A percentile compares a stretch with the other conserved stretches of the same genome.
These are phyloP conservation scores for Pilatotrama ljubarskyi DNA, from an alignment of 768 basidiomycete genomes.

Conservation along the genomic window DNA sequence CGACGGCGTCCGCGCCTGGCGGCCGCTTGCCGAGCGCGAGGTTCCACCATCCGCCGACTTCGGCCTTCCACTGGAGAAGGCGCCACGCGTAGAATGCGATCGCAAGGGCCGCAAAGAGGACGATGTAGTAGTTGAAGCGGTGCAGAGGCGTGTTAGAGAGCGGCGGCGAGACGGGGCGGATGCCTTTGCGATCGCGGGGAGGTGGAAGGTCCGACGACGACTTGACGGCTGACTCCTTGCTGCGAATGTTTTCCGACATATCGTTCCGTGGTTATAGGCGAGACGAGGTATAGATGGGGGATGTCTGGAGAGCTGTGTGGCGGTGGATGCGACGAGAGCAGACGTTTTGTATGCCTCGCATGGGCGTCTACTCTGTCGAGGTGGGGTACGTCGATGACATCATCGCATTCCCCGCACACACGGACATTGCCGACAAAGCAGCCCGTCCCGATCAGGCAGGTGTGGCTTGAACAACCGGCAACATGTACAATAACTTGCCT, in stretches of 20 bases:
- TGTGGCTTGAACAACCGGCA: too few relatives aligned
- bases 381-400: too few relatives aligned
- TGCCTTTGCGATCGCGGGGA: constrained; percentile 30
- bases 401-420: too few relatives aligned
- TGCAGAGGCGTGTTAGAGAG: constrained; percentile 44
- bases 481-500: too few relatives aligned
- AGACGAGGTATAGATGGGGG: not conserved
- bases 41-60: constrained; percentile 66
- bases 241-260: constrained; percentile 20
- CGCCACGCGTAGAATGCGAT: constrained; percentile 54
- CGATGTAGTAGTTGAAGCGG: constrained; percentile 52
- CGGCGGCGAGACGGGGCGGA: constrained; percentile 44
- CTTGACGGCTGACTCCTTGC: constrained; percentile 20
- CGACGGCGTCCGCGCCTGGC: constrained; percentile 24
- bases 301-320: too few relatives aligned
- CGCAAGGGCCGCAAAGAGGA: constrained; percentile 42
- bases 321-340: too few relatives aligned
- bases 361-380: too few relatives aligned
- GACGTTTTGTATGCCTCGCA: too few relatives aligned
- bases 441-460: too few relatives aligned
- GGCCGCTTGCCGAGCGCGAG: constrained; percentile 43
- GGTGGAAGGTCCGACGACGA: constrained; percentile 30
- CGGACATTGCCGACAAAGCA: too few relatives aligned
- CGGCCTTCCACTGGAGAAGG: constrained; percentile 46
- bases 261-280: not conserved